phyloP scores from a whole-genome alignment of 2,329 filamentous ascomycete genomes.

The Claviceps humidiphila region DNA sequence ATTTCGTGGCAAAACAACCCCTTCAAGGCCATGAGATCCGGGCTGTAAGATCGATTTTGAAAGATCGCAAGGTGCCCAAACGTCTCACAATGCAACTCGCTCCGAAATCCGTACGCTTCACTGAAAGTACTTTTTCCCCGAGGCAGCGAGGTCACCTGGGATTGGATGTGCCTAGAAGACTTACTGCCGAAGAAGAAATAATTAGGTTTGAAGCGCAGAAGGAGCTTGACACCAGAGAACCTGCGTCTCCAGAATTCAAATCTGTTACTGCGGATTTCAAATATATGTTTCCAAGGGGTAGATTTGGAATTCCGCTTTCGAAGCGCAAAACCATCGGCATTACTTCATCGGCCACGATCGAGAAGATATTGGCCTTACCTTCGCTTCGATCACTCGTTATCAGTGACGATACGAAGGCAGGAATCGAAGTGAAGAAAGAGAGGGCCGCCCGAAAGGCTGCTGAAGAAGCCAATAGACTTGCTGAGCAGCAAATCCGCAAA shows the following conservation, averaged over 20 bases:
- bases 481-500: conserved; percentile 11
- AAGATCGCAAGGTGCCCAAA: conserved; percentile 15
- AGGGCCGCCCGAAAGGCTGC: conserved; percentile 13
- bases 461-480: conserved; percentile 14
- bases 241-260: background rate
- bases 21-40: conserved; percentile 9
- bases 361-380: conserved; percentile 15
- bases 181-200: conserved; percentile 1
- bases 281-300: background rate
- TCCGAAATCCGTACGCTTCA: conserved; percentile 19
- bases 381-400: conserved; percentile 14
- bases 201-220: background rate
- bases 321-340: background rate
- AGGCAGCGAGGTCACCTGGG: conserved; percentile 15
- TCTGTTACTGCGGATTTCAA: background rate
- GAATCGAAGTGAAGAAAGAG: conserved; percentile 5
- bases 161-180: conserved; percentile 12
- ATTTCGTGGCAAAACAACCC: conserved; percentile 12
- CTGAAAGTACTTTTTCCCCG: conserved; percentile 14
- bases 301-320: background rate
- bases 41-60: conserved; percentile 17
- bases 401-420: conserved; percentile 15
- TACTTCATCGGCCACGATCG: conserved; percentile 12
- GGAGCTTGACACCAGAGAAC: background rate
- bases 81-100: conserved; percentile 12